Evolutionary conservation across 768 basidiomycete species (phyloP).

Genomic region (Trametes villosa): DNA sequence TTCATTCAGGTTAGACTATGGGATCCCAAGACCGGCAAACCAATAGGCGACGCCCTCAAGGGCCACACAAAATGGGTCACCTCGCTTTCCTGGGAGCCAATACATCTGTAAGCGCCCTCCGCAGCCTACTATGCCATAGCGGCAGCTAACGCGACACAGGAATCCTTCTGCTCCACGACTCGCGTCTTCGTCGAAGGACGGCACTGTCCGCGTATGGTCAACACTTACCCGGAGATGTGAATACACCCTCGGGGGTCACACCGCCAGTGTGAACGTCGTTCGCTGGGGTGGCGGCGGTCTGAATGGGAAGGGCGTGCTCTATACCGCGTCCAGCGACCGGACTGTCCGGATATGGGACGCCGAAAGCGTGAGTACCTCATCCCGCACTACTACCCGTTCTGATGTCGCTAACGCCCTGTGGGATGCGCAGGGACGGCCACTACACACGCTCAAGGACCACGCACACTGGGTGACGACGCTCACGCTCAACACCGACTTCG

Average conservation of each 20-base stretch:
- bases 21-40: constrained; percentile 91
- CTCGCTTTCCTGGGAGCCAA: constrained; percentile 93
- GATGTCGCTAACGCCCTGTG: not conserved
- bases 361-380: constrained; percentile 53
- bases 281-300: constrained; percentile 92
- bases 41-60: constrained; percentile 85
- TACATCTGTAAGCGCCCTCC: constrained; percentile 71
- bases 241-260: constrained; percentile 90
- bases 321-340: constrained; percentile 93
- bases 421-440: constrained; percentile 68
- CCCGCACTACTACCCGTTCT: not conserved
- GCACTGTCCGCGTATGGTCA: constrained; percentile 95
- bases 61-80: constrained; percentile 98
- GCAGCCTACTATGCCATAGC: not conserved
- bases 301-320: constrained; percentile 70
- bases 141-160: constrained; percentile 42
- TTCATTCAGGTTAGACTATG: constrained; percentile 71
- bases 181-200: constrained; percentile 95
- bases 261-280: constrained; percentile 92
- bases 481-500: constrained; percentile 93
- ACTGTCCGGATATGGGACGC: constrained; percentile 96
- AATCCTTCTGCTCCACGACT: constrained; percentile 80
- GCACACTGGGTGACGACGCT: constrained; percentile 99
- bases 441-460: constrained; percentile 90
- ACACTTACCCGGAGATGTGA: constrained; percentile 70